Conservation (phyloP, 225 moss, liverwort and hornwort genomes). For the Ulota crispa region DNA sequence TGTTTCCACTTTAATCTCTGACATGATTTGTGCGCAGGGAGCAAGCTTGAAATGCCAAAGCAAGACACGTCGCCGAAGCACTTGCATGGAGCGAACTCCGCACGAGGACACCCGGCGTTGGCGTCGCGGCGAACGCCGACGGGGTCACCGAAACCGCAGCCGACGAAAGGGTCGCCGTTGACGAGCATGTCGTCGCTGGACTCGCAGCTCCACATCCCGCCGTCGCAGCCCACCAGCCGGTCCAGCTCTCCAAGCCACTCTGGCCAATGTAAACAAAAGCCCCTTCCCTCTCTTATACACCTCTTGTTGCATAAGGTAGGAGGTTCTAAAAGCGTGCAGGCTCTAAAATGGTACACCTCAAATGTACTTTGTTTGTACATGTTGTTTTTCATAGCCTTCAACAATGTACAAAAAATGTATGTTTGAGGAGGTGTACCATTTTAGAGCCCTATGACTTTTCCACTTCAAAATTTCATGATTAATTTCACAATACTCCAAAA, state of each 20-base stretch:
- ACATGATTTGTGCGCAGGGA: neutral
- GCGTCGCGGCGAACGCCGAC: constrained; percentile 50
- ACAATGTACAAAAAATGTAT: no score
- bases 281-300: neutral
- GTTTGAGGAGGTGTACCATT: no score
- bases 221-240: constrained; percentile 76
- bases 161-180: constrained; percentile 55
- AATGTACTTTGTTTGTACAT: no score
- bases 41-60: constrained; percentile 17
- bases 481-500: no score
- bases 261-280: constrained; percentile 44
- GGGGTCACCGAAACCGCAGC: constrained; percentile 68
- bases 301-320: no score
- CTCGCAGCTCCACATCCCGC: constrained; percentile 59
- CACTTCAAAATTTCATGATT: no score
- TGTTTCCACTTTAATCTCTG: neutral
- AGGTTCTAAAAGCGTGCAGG: no score
- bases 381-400: no score
- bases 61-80: constrained; percentile 21
- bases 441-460: no score
- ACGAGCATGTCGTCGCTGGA: constrained; percentile 41
- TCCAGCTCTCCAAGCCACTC: constrained; percentile 80
- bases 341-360: no score
- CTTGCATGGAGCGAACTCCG: neutral
- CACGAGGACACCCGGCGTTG: constrained; percentile 24